Percentiles rank a stretch among this genome's conserved stretches.
Evolutionary conservation across 805 yeast species (phyloP).

Genomic region (Monosporozyma aerobia): DNA sequence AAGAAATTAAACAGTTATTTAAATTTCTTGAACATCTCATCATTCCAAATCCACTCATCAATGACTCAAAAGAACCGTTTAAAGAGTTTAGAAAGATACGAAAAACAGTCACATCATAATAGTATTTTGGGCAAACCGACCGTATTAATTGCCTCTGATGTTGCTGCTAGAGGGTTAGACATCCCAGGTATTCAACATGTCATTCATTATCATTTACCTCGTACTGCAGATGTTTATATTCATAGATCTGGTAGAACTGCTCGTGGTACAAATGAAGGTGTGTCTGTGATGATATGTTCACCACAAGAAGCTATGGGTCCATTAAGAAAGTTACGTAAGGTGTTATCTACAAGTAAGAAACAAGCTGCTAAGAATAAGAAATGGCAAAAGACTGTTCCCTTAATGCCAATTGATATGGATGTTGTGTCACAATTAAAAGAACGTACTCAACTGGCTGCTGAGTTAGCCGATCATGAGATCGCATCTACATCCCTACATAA

Average conservation of each 20-base stretch:
- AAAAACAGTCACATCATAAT: conserved; percentile 31
- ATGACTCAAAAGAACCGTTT: conserved; percentile 93
- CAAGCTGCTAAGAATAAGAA: conserved; percentile 23
- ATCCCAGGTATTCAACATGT: conserved; percentile 87
- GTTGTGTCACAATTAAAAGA: conserved; percentile 61
- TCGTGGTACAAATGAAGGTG: conserved; percentile 88
- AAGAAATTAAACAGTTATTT: conserved; percentile 74
- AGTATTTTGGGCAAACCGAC: conserved; percentile 40
- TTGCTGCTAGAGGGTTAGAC: conserved; percentile 96
- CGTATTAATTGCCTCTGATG: conserved; percentile 88
- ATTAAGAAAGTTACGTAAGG: conserved; percentile 58
- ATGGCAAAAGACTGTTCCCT: conserved; percentile 49
- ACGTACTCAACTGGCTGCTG: conserved; percentile 59
- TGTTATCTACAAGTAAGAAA: conserved; percentile 31
- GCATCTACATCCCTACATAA: conserved; percentile 50
- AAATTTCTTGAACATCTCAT: conserved; percentile 55
- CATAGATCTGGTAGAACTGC: conserved; percentile 99
- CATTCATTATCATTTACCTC: conserved; percentile 89
- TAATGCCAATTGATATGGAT: conserved; percentile 69
- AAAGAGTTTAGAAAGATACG: conserved; percentile 60
- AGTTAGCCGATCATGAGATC: conserved; percentile 64
- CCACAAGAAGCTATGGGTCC: conserved; percentile 93
- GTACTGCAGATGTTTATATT: conserved; percentile 88
- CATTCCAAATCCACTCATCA: conserved; percentile 78
- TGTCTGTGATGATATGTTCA: conserved; percentile 85